These are phyloP conservation scores for Murraya paniculata DNA, from an alignment of 345 rosid genomes.

Conservation along the genomic window DNA sequence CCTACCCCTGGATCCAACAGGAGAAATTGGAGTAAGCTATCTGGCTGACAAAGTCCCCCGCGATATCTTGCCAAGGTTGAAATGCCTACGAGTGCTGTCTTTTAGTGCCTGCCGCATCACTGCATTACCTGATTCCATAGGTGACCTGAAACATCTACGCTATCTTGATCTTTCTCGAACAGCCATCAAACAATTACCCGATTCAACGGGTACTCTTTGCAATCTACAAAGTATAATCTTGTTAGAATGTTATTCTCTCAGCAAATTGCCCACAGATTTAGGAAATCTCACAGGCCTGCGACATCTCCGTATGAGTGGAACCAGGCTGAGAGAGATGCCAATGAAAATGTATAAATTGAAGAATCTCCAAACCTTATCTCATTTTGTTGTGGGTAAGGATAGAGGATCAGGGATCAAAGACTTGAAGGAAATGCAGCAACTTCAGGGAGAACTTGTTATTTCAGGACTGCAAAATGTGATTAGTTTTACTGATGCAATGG, in stretches of 20 bases:
- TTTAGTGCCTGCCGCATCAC: constrained; percentile 5
- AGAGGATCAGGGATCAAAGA: constrained; percentile 5
- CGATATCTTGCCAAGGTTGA: constrained; percentile 13
- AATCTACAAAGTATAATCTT: constrained; percentile 19
- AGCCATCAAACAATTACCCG: not conserved
- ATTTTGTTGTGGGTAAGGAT: constrained; percentile 14
- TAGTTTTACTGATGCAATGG: constrained; percentile 11
- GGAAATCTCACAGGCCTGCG: constrained; percentile 4
- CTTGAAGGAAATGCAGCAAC: constrained; percentile 9
- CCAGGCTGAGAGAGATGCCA: constrained; percentile 11
- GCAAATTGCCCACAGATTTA: constrained; percentile 9
- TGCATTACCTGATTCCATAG: constrained; percentile 16
- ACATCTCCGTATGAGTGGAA: constrained; percentile 16
- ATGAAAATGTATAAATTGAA: constrained; percentile 7
- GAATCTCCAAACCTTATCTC: constrained; percentile 13
- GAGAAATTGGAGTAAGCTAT: constrained; percentile 7
- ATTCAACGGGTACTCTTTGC: not conserved
- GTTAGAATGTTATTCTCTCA: constrained; percentile 5
- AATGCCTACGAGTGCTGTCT: constrained; percentile 7
- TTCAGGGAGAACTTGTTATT: constrained; percentile 16
- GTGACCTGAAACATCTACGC: constrained; percentile 12
- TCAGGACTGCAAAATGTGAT: constrained; percentile 14
- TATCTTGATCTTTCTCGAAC: constrained; percentile 16
- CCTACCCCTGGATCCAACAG: constrained; percentile 14
- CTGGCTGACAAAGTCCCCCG: constrained; percentile 5